A percentile compares a stretch with the other conserved stretches of the same genome.
phyloP scores from a whole-genome alignment of 352 stramenopile species.

The Globisporangium viniferum region DNA sequence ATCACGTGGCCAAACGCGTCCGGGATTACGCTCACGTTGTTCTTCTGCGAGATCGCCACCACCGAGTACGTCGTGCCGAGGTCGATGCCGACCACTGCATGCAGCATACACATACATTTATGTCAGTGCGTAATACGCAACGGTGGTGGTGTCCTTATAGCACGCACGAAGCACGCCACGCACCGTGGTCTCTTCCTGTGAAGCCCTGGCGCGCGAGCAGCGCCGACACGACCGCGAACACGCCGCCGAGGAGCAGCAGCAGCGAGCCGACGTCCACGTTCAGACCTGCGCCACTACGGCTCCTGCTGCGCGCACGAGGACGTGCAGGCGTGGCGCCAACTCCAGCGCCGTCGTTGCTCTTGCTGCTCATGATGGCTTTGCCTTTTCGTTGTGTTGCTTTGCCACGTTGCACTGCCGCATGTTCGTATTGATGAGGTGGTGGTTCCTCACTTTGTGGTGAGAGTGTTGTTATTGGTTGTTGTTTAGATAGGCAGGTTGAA shows the following conservation, averaged over 20 bases:
- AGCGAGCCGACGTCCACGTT: constrained; percentile 32
- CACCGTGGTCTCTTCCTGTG: constrained; percentile 55
- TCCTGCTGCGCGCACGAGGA: background rate
- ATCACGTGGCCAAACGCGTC: constrained; percentile 47
- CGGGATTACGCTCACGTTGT: constrained; percentile 58
- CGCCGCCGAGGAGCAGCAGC: constrained; percentile 37
- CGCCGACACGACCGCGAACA: constrained; percentile 38
- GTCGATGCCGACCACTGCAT: constrained; percentile 69
- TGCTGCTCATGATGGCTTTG: background rate
- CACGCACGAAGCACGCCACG: constrained; percentile 1
- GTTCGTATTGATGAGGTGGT: background rate
- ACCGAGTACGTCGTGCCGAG: constrained; percentile 79
- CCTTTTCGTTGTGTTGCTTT: background rate
- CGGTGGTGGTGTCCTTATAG: no score
- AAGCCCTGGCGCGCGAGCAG: constrained; percentile 55
- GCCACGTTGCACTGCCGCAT: background rate
- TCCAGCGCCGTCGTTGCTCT: background rate
- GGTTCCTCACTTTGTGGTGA: background rate
- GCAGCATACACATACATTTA: background rate
- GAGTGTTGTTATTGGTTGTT: background rate
- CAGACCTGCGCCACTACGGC: background rate
- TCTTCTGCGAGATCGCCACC: constrained; percentile 63
- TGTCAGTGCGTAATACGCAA: background rate
- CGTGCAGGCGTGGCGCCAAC: background rate
- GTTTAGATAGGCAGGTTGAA: background rate